Percentiles rank a stretch among this genome's conserved stretches.
Conservation (phyloP, 139 green algal species). For the Picochlorum costavermella region DNA sequence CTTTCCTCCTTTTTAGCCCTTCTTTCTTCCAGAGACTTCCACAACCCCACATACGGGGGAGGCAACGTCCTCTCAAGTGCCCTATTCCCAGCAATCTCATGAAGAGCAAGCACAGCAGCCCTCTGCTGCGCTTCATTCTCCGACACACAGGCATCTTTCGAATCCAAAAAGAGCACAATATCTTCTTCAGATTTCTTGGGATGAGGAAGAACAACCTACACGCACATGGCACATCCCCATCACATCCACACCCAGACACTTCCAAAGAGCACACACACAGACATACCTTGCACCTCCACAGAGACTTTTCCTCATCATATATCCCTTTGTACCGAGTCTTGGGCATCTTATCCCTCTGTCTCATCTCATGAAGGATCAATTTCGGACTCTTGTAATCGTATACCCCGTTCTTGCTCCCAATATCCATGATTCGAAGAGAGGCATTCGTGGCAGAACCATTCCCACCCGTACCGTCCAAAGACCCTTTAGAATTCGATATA, state of each 20-base stretch:
- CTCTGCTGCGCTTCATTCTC: conserved; percentile 55
- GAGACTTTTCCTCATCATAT: background rate
- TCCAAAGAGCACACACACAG: conserved; percentile 2
- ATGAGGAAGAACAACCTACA: conserved; percentile 66
- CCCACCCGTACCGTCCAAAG: no score
- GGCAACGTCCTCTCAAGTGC: conserved; percentile 55
- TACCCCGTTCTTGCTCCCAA: conserved; percentile 53
- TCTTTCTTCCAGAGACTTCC: conserved; percentile 34
- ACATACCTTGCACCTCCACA: background rate
- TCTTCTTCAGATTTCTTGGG: conserved; percentile 51
- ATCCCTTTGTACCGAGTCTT: conserved; percentile 42
- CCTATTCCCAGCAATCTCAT: conserved; percentile 51
- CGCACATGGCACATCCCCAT: conserved; percentile 44
- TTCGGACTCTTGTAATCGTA: conserved; percentile 70
- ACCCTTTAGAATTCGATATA: background rate
- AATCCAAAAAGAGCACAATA: conserved; percentile 64
- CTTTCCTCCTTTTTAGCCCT: conserved; percentile 19
- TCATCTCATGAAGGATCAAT: conserved; percentile 71
- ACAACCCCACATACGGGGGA: conserved; percentile 36
- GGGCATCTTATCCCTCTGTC: conserved; percentile 46
- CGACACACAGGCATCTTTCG: conserved; percentile 16
- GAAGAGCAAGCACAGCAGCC: conserved; percentile 58
- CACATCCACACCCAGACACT: background rate
- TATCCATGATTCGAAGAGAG: conserved; percentile 47
- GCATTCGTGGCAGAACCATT: background rate